These are phyloP conservation scores for Myriangium duriaei DNA, from an alignment of 2,329 filamentous ascomycete species.

Conservation along the genomic window DNA sequence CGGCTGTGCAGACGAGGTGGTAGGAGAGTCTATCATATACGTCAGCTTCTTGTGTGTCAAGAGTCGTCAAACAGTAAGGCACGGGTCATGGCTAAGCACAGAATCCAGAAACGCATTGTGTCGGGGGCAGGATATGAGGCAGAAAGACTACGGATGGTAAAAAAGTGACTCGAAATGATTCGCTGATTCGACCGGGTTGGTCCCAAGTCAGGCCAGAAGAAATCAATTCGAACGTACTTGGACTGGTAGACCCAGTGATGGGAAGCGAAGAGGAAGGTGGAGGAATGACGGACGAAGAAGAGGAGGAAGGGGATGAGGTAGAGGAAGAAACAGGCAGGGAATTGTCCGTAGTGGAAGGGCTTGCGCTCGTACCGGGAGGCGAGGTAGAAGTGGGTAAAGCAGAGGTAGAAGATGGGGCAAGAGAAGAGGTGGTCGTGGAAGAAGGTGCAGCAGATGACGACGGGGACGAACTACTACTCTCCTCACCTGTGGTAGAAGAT, in stretches of 20 bases:
- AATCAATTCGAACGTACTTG: slow-evolving; percentile 9
- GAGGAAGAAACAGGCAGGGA: slow-evolving; percentile 11
- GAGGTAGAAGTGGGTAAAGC: slow-evolving; percentile 10
- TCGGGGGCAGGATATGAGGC: too few species aligned
- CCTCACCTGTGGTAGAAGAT: slow-evolving; percentile 12
- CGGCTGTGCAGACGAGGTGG: slow-evolving; percentile 9
- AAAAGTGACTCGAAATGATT: slow-evolving; percentile 7
- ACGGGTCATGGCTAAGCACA: not conserved
- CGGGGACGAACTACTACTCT: slow-evolving; percentile 8
- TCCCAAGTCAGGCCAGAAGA: slow-evolving; percentile 10
- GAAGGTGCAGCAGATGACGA: slow-evolving; percentile 15
- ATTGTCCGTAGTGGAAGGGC: slow-evolving; percentile 10
- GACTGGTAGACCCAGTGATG: slow-evolving; percentile 10
- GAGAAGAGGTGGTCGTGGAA: slow-evolving; percentile 16
- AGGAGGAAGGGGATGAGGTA: slow-evolving; percentile 12
- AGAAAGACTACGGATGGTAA: too few species aligned
- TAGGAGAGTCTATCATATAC: not conserved
- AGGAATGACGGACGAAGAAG: slow-evolving; percentile 11
- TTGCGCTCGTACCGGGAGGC: not conserved
- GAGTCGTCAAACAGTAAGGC: not conserved
- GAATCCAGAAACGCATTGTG: not conserved
- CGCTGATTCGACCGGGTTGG: slow-evolving; percentile 7
- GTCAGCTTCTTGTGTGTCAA: not conserved
- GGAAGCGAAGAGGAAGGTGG: slow-evolving; percentile 7
- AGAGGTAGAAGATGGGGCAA: slow-evolving; percentile 12